Percentiles rank a stretch among this genome's conserved stretches.
Conservation (phyloP, 208 protist genomes). For the Leishmania mexicana region DNA sequence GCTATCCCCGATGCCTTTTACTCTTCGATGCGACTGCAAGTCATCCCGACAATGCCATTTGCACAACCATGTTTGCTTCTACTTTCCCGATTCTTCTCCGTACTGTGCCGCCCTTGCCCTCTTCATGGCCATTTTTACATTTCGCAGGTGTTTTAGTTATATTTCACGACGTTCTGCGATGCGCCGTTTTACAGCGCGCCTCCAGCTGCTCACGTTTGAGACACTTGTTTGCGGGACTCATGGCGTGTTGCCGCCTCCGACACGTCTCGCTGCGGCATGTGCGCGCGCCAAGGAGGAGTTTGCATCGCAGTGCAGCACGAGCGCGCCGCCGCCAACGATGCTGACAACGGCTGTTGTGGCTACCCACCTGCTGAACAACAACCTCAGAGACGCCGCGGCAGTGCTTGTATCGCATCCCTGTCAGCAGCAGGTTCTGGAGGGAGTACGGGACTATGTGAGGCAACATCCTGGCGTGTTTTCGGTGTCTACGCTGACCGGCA, state of each 20-base stretch:
- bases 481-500: slow-evolving; percentile 29
- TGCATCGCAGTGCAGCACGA: slow-evolving; percentile 29
- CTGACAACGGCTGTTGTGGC: slow-evolving; percentile 44
- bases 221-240: slow-evolving; percentile 51
- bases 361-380: slow-evolving; percentile 29
- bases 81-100: neutral
- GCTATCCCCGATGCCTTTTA: neutral
- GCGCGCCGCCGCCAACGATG: slow-evolving; percentile 54
- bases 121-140: neutral
- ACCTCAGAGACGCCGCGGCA: slow-evolving; percentile 38
- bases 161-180: slow-evolving; percentile 15
- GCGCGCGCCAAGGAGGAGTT: slow-evolving; percentile 18
- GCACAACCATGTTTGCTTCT: neutral
- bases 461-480: slow-evolving; percentile 16
- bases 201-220: slow-evolving; percentile 59
- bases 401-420: slow-evolving; percentile 51
- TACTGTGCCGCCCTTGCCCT: neutral
- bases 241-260: slow-evolving; percentile 13
- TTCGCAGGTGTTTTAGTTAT: neutral
- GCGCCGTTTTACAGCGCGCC: slow-evolving; percentile 29
- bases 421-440: slow-evolving; percentile 19
- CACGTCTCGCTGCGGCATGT: slow-evolving; percentile 9
- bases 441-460: slow-evolving; percentile 28
- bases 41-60: neutral
- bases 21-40: neutral